Base-by-base conservation (phyloP, 371 early-diverging fungal genomes). In the Mucor piriformis region DNA sequence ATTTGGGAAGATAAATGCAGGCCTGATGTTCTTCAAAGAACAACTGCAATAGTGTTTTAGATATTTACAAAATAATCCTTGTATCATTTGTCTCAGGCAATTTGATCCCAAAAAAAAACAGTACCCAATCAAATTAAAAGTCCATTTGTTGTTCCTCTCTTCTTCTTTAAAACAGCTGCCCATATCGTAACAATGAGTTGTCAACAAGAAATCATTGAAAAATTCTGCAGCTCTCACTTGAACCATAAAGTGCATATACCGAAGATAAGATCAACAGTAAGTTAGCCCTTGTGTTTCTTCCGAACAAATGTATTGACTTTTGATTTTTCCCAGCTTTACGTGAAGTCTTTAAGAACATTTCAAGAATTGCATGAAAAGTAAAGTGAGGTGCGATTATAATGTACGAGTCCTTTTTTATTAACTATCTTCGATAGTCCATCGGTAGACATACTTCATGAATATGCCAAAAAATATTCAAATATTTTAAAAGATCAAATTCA, bases 361-460 rank as follows among this genome's bases (percentile, higher is more conserved):
- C 48, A 61, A 38, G 38, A 44, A 21, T 18, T 61, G 4, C 48
- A 61, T 40, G 21, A 47, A 53, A 25, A 15, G 61, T 61, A 61
- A 35, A 8, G 8, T 0, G 24, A 47, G 18, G 37, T 20, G 13
- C 18, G 8, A 24, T 24, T 6, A 2, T 2, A n/a, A 7, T 15
- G n/a, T 13, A 46, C 25, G 35, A 25, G 35, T 16, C 15, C 53
- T 6, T 6, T 42, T 20, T 42, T 4, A 18, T 18, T 42, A 42
- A 18, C 20, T 42, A n/a, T 42, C 8, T 5, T 42, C 20, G 5
- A 42, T 8, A 42, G 18, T 6, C n/a, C 42, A 18, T 42, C 18
- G 20, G 29, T 29, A 29, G 29, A 29, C 29, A 29, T 8, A 32
- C 38, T 54, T 6, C 23, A 50, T 24, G 18, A 40, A 6, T 29